Evolutionary conservation across 192 early-diverging fungal genomes (phyloP), one percentile per base, ranked within the genome.

Genomic region (Backusella macrospora): DNA sequence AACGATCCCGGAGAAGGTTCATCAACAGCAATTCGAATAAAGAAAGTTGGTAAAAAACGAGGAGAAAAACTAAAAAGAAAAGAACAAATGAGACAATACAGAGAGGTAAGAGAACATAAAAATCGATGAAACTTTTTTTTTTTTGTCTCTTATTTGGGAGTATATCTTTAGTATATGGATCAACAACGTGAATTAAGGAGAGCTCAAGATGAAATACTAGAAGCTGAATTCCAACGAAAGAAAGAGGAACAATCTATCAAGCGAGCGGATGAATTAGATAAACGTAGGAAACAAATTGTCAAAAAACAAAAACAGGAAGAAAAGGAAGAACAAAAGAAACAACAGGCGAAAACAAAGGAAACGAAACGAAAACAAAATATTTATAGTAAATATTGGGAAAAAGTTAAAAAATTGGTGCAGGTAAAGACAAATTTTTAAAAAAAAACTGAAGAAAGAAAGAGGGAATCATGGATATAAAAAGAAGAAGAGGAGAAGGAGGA

Each of bases 31-130:
- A 46, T 71, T 3, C 68, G 70, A 21, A n/a, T 71, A 0, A 70
- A 49, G 38, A 76, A 72, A 37, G 23, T 71, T 18, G 75, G 75
- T 4, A 76, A 71, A 8, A 76, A 76, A 23, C 34, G 70, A 45
- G 75, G 69, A 7, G 69, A 71, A 23, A 76, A 76, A 29, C 14
- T 76, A 39, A 71, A 67, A 23, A 39, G 70, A 44, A 76, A 76
- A 8, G 75, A 76, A 59, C 75, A 76, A 40, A 71, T 64, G 69
- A 49, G 75, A 70, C 75, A 76, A 44, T 76, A 76, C 47, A 70
- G 68, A 52, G 75, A 76, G 39, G 75, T 76, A 52, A 71, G n/a
- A 37, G 18, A 44, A 39, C 7, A 29, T 10, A 13, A 37, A 42
- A 3, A 42, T 6, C 7, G 40, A 3, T 7, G 4, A 42, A 3